Evolutionary conservation across 768 basidiomycete species (phyloP), one percentile per base, ranked within the genome.

Genomic region (Phanerochaete carnosa): DNA sequence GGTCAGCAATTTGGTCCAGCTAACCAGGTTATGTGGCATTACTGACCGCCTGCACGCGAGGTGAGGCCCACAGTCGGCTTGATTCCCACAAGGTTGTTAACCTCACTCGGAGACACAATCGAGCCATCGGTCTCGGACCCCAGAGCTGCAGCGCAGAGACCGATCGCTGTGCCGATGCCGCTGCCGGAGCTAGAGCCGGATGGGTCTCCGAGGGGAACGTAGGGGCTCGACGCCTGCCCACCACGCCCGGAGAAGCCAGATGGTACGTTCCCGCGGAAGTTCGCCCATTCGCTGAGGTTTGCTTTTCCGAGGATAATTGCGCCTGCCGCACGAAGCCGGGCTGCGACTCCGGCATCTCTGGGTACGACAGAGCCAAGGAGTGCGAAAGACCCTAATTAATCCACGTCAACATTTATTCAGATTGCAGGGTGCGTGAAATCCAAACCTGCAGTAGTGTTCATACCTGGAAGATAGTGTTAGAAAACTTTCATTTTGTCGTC

Each of bases 41-140:
- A 62, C 63, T 33, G 29, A 72, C 74, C 75, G 58, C 75, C 74
- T n/a, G 70, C 68, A 3, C 72, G 66, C 3, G 72, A 72, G 0
- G 72, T 72, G 22, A 74, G 57, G n/a, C 74, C 75, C 1, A 74
- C 71, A 12, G 70, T 74, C 8, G 75, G 73, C 61, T 75, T 73
- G 61, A 76, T 70, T 0, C 74, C 75, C 2, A 60, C 79, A 13
- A 80, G 58, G 49, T 79, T 80, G 53, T 77, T 79, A 13, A 57
- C 49, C 50, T 72, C 72, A 37, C 75, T 71, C 0, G 81, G 82
- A 16, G 68, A 75, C 16, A 77, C 65, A 55, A 81, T 82, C 6
- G 77, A 78, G 13, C 82, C 80, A 55, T 77, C 73, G 1, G 77
- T 81, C 63, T 81, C 81, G 0, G 75, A 76, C 6, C 81, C 80